Base-by-base conservation (phyloP, 345 rosid species). In the Turnera subulata region DNA sequence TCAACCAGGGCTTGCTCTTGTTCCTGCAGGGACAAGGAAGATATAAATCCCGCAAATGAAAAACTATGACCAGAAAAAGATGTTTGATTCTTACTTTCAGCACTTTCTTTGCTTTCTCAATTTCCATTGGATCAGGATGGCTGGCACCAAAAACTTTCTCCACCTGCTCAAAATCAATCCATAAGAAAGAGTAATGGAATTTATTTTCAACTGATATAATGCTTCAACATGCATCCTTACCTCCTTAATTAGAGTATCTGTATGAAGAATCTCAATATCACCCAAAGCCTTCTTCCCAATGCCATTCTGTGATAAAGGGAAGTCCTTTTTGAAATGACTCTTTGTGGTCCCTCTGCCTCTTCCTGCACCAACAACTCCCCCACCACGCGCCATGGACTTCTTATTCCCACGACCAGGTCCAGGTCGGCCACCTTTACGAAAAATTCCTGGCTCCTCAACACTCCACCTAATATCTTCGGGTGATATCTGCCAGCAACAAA, bases 381-480 rank as follows among this genome's bases (percentile, higher is more conserved):
- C 93, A 74, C 89, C 85, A 38, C 89, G 89, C 35, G 82, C 39
- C 76, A 76, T 61, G 22, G 86, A 46, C 76, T 90, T 90, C 78
- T 83, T 71, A 55, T 59, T 69, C 61, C 91, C 96, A 59, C 83
- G 92, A 53, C 89, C 95, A 50, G 74, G 84, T 65, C 93, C 93
- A 29, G 93, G 83, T 44, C 80, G 91, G 43, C 86, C 81, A 60
- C 84, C 95, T 83, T 76, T 82, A 60, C 78, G 89, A 67, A 82
- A 71, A 55, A 79, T 50, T 61, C 84, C 84, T 26, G 83, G 87
- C 63, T 85, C 87, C 22, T 84, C 92, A 53, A 78, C 84, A 62
- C 84, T 95, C 99, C 96, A 93, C 74, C 81, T 83, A 54, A 93
- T 90, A 62, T 90, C 99, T 75, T 80, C 88, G 11, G 90, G 84